Evolutionary conservation across 305 asterid species (phyloP).

Genomic region (Striga hermonthica): DNA sequence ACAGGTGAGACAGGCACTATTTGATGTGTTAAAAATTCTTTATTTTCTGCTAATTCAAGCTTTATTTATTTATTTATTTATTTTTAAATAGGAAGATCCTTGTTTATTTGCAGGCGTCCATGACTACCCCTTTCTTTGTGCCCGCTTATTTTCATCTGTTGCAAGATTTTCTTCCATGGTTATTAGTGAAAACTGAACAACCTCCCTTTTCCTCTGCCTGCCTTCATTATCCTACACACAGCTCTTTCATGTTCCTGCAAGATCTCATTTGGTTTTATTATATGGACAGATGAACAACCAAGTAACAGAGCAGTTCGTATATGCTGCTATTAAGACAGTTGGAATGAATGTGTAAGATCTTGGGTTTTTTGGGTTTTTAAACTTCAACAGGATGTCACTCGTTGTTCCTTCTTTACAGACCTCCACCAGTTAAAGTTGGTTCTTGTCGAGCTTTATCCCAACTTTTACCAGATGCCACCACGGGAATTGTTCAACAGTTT

Average conservation of each 20-base stretch:
- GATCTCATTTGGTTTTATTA: constrained; percentile 30
- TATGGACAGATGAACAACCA: constrained; percentile 64
- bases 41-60: constrained; percentile 14
- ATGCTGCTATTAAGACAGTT: constrained; percentile 73
- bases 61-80: constrained; percentile 18
- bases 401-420: constrained; percentile 45
- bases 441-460: constrained; percentile 90
- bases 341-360: constrained; percentile 88
- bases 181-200: constrained; percentile 32
- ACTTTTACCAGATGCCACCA: constrained; percentile 71
- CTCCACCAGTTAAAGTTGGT: constrained; percentile 93
- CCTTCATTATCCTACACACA: constrained; percentile 6
- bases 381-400: constrained; percentile 20
- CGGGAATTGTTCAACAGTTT: constrained; percentile 61
- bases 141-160: constrained; percentile 81
- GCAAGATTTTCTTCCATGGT: constrained; percentile 87
- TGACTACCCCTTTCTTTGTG: constrained; percentile 84
- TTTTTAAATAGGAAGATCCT: constrained; percentile 26
- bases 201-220: constrained; percentile 24
- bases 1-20: constrained; percentile 47
- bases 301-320: constrained; percentile 63
- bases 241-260: constrained; percentile 16
- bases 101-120: constrained; percentile 53
- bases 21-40: constrained; percentile 20
- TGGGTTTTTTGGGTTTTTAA: constrained; percentile 18